A percentile compares a stretch with the other conserved stretches of the same genome.
Conservation (phyloP, 129 eudicot genomes). For the carrot (Daucus carota) region DNA sequence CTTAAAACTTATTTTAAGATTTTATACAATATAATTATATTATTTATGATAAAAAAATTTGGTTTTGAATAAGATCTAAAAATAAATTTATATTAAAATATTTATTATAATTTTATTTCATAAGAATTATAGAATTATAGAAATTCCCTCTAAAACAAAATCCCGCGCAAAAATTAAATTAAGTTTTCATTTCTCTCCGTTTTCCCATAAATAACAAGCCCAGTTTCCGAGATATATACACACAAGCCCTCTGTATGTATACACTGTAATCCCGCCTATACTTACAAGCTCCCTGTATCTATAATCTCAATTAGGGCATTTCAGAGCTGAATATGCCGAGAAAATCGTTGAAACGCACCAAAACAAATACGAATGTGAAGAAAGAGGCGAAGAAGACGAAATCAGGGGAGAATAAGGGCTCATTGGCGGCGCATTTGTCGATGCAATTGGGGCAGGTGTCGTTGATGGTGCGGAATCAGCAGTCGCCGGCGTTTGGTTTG, state of each 20-base stretch:
- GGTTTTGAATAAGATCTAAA: too few relatives aligned
- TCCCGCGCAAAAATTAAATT: conserved; percentile 4
- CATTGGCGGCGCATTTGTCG: conserved; percentile 31
- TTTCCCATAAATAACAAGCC: too few relatives aligned
- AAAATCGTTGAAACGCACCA: conserved; percentile 22
- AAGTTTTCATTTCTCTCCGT: background rate
- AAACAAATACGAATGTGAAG: background rate
- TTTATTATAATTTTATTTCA: too few relatives aligned
- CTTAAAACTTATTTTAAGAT: too few relatives aligned
- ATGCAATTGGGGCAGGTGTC: conserved; percentile 43
- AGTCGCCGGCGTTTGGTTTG: conserved; percentile 12
- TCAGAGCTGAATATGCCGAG: conserved; percentile 32
- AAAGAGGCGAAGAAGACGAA: conserved; percentile 11
- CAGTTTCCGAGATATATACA: too few relatives aligned
- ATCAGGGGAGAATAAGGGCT: conserved; percentile 26
- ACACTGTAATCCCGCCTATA: background rate
- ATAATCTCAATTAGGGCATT: background rate
- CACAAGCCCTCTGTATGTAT: background rate
- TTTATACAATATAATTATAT: too few relatives aligned
- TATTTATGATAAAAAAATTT: too few relatives aligned
- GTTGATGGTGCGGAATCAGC: conserved; percentile 21
- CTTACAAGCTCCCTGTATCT: background rate
- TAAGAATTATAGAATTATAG: too few relatives aligned
- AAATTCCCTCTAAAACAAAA: background rate
- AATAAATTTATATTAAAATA: too few relatives aligned